These are phyloP conservation scores for Pugionium cornutum DNA, from an alignment of 345 rosid genomes.

Conservation along the genomic window DNA sequence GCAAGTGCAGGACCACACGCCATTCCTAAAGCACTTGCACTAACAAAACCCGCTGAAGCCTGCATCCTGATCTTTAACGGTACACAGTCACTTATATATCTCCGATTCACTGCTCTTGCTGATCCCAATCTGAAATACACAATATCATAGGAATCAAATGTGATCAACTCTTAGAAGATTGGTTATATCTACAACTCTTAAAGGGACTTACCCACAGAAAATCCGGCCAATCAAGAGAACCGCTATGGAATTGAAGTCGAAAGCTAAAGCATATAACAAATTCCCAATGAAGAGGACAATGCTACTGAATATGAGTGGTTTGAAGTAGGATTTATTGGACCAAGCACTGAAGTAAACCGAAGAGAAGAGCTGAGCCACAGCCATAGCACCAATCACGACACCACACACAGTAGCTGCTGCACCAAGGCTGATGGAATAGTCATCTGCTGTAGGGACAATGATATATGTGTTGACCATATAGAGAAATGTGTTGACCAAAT, in stretches of 20 bases:
- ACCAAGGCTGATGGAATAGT: constrained; percentile 84
- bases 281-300: constrained; percentile 81
- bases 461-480: constrained; percentile 96
- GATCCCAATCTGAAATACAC: constrained; percentile 73
- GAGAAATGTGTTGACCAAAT: constrained; percentile 78
- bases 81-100: constrained; percentile 96
- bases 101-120: constrained; percentile 96
- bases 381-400: constrained; percentile 95
- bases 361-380: constrained; percentile 92
- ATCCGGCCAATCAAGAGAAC: constrained; percentile 82
- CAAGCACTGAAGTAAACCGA: constrained; percentile 63
- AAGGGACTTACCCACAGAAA: constrained; percentile 78
- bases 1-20: constrained; percentile 99
- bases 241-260: constrained; percentile 64
- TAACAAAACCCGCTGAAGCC: constrained; percentile 97
- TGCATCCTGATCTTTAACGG: constrained; percentile 90
- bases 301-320: constrained; percentile 89
- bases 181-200: constrained; percentile 6
- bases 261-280: constrained; percentile 81
- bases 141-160: constrained; percentile 17
- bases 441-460: constrained; percentile 93
- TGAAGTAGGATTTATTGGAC: constrained; percentile 83
- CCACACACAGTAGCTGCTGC: constrained; percentile 99
- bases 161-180: neutral
- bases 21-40: constrained; percentile 99